Evolutionary conservation across 192 early-diverging fungal species (phyloP), one percentile per base, ranked within the genome.

Genomic region (Oehlia diaphana): DNA sequence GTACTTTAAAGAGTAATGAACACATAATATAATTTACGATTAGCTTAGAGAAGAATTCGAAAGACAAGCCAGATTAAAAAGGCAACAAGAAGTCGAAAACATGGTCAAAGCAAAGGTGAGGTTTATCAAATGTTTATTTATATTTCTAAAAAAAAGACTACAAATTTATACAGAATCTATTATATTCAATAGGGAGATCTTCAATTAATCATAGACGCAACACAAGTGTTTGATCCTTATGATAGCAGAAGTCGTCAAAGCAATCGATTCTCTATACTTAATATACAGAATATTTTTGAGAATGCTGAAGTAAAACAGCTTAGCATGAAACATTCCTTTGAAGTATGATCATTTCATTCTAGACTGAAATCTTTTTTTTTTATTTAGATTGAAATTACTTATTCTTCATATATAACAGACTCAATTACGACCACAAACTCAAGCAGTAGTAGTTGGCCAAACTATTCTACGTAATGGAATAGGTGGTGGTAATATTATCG

Each of bases 401-500:
- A 28, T 44, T 78, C 62, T 9, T 67, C 26, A 10, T 72, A 0
- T 78, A 63, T 63, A 8, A n/a, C 75, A 91, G 87, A 89, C 89
- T 2, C 87, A 87, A 75, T 78, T 94, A 44, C 82, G 86, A 28
- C 81, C 86, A 21, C 79, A 84, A 67, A 88, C 91, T 3, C 81
- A 87, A 28, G 82, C 84, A 16, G 80, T 84, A 4, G 68, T 94
- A 26, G 83, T 87, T 50, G 92, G 91, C 31, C 86, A 89, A 21
- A 92, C 92, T 87, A 82, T 91, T 13, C 79, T 93, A 33, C 81
- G 90, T 65, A 90, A 90, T 61, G 90, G 92, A 33, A 83, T 93
- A 79, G 93, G 94, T 58, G 89, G 89, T 2, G 95, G 94, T 61
- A 96, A 91, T 71, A 85, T 97, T 35, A 79, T 92, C 16, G 95